Percentiles rank a stretch among this genome's conserved stretches.
Evolutionary conservation across 441 rosid species (phyloP).

Genomic region (Erodium trifolium): DNA sequence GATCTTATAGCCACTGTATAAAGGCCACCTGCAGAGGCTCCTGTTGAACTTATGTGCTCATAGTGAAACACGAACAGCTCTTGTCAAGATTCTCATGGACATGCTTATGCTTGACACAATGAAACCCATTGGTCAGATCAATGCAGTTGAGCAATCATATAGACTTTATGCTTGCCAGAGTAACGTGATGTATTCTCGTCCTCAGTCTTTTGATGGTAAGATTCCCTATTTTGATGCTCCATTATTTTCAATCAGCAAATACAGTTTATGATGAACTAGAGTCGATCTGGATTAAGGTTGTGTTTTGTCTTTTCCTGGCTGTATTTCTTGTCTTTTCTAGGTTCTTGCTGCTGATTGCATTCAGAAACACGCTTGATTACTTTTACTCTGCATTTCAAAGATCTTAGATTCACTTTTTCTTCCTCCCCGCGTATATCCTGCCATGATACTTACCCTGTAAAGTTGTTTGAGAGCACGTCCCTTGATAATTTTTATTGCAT

Average conservation of each 20-base stretch:
- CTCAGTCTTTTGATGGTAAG: conserved; percentile 85
- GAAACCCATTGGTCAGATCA: conserved; percentile 37
- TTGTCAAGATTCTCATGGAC: conserved; percentile 79
- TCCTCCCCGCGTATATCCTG: background rate
- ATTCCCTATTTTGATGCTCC: background rate
- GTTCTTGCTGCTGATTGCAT: background rate
- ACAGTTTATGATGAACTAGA: background rate
- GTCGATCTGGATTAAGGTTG: background rate
- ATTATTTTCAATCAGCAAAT: conserved; percentile 2
- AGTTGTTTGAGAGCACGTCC: background rate
- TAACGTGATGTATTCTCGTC: conserved; percentile 90
- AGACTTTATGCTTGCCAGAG: conserved; percentile 92
- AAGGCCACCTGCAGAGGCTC: conserved; percentile 92
- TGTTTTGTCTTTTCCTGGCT: background rate
- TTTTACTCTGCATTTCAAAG: background rate
- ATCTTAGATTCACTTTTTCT: too few relatives aligned
- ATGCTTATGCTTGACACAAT: conserved; percentile 79
- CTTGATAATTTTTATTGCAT: background rate
- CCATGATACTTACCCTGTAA: background rate
- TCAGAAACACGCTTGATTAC: background rate
- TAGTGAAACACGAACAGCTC: conserved; percentile 65
- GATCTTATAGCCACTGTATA: conserved; percentile 72
- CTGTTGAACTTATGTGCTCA: conserved; percentile 89
- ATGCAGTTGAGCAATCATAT: conserved; percentile 57
- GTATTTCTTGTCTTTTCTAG: background rate